These are phyloP conservation scores for Xerocomus nothofagi DNA, from an alignment of 1,284 basidiomycete genomes.

Conservation along the genomic window DNA sequence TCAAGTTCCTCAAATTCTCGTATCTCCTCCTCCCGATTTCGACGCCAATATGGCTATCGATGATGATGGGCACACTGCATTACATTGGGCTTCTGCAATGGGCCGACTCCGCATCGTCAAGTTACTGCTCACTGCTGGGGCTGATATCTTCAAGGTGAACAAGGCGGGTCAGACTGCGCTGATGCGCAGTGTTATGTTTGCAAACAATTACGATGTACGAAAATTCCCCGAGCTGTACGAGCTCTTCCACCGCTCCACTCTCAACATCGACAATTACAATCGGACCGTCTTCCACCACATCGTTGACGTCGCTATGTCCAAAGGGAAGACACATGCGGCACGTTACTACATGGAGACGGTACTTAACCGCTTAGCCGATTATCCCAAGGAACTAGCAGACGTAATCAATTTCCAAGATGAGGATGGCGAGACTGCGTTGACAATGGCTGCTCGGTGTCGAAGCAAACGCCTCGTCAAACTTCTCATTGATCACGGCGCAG, in stretches of 20 bases:
- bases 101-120: conserved; percentile 97
- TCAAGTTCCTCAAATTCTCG: conserved; percentile 87
- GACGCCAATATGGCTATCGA: conserved; percentile 97
- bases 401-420: conserved; percentile 99
- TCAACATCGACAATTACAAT: conserved; percentile 98
- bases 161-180: conserved; percentile 95
- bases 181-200: conserved; percentile 99
- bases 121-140: conserved; percentile 89
- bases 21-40: conserved; percentile 89
- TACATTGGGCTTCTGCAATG: conserved; percentile 99
- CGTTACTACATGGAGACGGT: conserved; percentile 99
- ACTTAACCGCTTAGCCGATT: conserved; percentile 86
- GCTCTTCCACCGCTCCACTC: conserved; percentile 92
- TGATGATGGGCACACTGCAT: conserved; percentile 95
- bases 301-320: conserved; percentile 97
- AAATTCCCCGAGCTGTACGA: conserved; percentile 99
- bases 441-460: conserved; percentile 93
- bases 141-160: conserved; percentile 97
- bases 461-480: conserved; percentile 97
- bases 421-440: conserved; percentile 97
- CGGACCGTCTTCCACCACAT: conserved; percentile 99
- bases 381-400: conserved; percentile 94
- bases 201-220: conserved; percentile 99
- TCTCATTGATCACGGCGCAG: conserved; percentile 94
- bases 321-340: conserved; percentile 96